Conservation (phyloP, 306 rosid species). For the Biancaea sappan region DNA sequence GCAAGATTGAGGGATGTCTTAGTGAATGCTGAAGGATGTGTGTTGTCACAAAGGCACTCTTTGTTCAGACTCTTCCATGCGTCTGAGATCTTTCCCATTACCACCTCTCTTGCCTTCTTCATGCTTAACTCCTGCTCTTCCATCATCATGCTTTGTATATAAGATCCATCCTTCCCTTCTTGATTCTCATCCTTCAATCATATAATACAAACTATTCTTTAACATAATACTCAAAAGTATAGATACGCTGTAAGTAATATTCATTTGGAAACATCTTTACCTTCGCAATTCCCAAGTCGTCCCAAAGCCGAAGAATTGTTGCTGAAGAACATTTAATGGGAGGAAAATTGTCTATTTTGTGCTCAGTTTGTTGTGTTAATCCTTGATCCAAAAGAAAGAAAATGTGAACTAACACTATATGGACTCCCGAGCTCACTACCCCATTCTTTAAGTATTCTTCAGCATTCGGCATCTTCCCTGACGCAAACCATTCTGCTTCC, state of each 20-base stretch:
- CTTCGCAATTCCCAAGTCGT: conserved; percentile 71
- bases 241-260: no score
- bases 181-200: conserved; percentile 72
- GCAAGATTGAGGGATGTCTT: conserved; percentile 42
- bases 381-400: conserved; percentile 62
- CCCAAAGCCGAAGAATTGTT: conserved; percentile 74
- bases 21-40: conserved; percentile 22
- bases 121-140: conserved; percentile 10
- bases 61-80: conserved; percentile 50
- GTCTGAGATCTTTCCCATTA: conserved; percentile 24
- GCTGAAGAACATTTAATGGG: conserved; percentile 51
- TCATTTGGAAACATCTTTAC: conserved; percentile 9
- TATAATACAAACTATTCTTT: no score
- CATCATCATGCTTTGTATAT: conserved; percentile 32
- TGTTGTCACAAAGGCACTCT: conserved; percentile 17
- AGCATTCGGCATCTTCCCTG: conserved; percentile 46
- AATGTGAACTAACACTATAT: conserved; percentile 48
- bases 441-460: conserved; percentile 71
- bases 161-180: conserved; percentile 53
- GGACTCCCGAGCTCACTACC: conserved; percentile 60
- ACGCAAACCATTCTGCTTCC: conserved; percentile 73
- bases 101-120: conserved; percentile 18
- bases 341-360: conserved; percentile 41
- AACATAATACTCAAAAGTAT: no score
- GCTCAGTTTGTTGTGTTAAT: conserved; percentile 35